Evolutionary conservation across 306 rosid species (phyloP).

Genomic region (Cercis canadensis): DNA sequence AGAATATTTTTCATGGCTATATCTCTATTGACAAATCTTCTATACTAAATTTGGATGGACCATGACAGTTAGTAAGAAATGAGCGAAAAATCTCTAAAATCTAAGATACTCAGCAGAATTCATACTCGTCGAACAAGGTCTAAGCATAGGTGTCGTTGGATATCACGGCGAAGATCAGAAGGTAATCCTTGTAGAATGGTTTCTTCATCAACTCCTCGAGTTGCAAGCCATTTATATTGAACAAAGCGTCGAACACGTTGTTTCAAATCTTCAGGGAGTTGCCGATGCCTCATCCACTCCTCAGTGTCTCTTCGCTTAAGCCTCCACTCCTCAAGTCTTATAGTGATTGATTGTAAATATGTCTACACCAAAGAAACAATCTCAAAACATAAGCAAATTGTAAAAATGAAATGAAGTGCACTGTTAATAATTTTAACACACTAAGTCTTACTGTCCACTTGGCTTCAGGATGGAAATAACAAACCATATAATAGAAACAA

Average conservation of each 20-base stretch:
- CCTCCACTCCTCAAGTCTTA: constrained; percentile 99
- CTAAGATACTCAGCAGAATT: constrained; percentile 38
- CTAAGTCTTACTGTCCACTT: background rate
- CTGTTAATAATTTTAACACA: constrained; percentile 3
- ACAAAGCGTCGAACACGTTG: constrained; percentile 79
- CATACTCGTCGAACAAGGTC: constrained; percentile 96
- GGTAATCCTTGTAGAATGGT: constrained; percentile 82
- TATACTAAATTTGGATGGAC: constrained; percentile 12
- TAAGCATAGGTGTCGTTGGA: constrained; percentile 89
- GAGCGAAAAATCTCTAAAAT: constrained; percentile 14
- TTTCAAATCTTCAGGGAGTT: constrained; percentile 93
- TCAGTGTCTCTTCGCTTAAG: constrained; percentile 93
- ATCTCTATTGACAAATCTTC: constrained; percentile 9
- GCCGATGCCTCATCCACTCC: constrained; percentile 99
- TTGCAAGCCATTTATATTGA: constrained; percentile 95
- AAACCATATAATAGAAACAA: background rate
- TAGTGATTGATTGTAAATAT: constrained; percentile 90
- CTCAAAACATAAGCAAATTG: constrained; percentile 20
- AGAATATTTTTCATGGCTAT: background rate
- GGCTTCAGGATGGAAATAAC: background rate
- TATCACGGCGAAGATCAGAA: constrained; percentile 95
- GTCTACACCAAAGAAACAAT: constrained; percentile 61
- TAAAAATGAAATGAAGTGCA: constrained; percentile 10
- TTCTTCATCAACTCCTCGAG: constrained; percentile 96
- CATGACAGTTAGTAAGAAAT: constrained; percentile 8